These are phyloP conservation scores for Phytophthora europaea DNA, from an alignment of 352 stramenopile species.

Conservation along the genomic window DNA sequence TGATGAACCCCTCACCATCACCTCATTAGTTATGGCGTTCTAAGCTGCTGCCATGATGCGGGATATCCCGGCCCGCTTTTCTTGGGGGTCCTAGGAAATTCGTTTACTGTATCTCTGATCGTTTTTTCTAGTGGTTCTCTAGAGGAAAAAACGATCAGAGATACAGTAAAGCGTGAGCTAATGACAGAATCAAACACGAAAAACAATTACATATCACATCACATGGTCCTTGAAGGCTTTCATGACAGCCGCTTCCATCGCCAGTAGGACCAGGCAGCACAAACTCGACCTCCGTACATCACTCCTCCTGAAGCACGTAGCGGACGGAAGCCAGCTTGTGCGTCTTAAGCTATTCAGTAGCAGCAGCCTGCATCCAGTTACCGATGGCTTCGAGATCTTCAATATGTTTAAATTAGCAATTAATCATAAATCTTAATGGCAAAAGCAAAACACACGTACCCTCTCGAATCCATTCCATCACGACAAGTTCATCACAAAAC, in stretches of 20 bases:
- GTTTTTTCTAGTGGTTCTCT: too few species aligned
- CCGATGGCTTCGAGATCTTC: neutral
- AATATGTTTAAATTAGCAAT: neutral
- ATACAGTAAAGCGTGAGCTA: too few species aligned
- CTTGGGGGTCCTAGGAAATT: too few species aligned
- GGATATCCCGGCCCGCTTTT: too few species aligned
- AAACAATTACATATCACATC: too few species aligned
- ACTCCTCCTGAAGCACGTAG: neutral
- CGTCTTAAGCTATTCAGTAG: conserved; percentile 7
- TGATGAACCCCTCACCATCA: too few species aligned
- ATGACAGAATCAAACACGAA: too few species aligned
- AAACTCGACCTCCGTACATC: conserved; percentile 7
- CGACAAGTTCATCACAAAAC: neutral
- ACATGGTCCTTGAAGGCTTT: too few species aligned
- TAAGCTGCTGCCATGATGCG: too few species aligned
- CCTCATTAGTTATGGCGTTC: too few species aligned
- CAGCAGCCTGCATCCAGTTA: conserved; percentile 1
- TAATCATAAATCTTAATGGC: neutral
- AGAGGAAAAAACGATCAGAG: too few species aligned
- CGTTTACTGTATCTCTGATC: too few species aligned
- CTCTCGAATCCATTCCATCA: neutral
- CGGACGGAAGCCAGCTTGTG: conserved; percentile 12
- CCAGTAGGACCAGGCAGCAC: conserved; percentile 11
- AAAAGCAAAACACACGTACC: neutral
- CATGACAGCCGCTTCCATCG: conserved; percentile 9